A percentile compares a stretch with the other conserved stretches of the same genome.
Evolutionary conservation across 2,329 filamentous ascomycete species (phyloP).

Genomic region (Bipolaris victoriae): DNA sequence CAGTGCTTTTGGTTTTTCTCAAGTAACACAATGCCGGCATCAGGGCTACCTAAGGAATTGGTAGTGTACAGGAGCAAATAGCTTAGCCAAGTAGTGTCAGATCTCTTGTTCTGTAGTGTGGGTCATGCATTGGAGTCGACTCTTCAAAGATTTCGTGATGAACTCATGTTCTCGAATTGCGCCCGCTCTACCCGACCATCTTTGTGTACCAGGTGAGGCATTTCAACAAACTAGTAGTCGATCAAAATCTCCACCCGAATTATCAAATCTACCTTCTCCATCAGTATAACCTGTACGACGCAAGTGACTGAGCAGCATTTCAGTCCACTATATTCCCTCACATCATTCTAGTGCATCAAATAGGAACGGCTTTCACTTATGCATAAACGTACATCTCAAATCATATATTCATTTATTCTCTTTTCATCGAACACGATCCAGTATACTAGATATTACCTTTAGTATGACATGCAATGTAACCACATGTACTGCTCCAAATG

Average conservation of each 20-base stretch:
- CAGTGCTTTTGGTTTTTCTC: neutral
- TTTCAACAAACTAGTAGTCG: neutral
- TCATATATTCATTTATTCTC: no score
- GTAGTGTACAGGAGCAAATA: neutral
- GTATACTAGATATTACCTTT: neutral
- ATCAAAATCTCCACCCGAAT: neutral
- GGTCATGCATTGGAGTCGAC: neutral
- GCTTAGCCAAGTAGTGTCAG: neutral
- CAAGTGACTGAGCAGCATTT: no score
- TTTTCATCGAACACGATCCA: no score
- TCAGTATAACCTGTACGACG: no score
- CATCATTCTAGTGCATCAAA: no score
- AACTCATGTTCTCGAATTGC: neutral
- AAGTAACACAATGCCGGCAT: no score
- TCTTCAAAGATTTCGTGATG: neutral
- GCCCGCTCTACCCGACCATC: no score
- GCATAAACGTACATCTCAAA: no score
- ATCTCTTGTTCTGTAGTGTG: neutral
- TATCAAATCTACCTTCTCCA: no score
- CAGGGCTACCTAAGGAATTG: neutral
- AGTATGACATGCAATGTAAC: neutral
- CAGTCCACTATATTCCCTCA: no score
- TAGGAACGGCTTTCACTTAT: no score
- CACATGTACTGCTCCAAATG: neutral
- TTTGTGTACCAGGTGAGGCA: neutral